Percentiles rank a stretch among this genome's conserved stretches.
phyloP scores from a whole-genome alignment of 805 yeast species.

The Lipomyces sp. region DNA sequence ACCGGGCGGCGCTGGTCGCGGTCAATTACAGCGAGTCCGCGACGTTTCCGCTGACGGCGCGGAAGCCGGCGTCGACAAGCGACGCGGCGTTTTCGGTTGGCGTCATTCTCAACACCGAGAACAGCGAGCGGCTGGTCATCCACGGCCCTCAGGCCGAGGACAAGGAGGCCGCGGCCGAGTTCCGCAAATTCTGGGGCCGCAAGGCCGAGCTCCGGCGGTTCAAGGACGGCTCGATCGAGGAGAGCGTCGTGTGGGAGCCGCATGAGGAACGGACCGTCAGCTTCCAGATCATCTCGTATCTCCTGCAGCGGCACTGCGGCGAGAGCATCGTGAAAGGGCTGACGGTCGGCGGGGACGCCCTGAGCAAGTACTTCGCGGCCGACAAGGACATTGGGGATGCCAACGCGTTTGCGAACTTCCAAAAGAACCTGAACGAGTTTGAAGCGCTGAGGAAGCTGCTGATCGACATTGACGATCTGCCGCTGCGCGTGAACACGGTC shows the following conservation, averaged over 20 bases:
- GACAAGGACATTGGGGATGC: constrained; percentile 38
- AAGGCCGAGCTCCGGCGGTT: constrained; percentile 84
- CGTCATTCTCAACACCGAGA: constrained; percentile 62
- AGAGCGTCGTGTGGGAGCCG: constrained; percentile 81
- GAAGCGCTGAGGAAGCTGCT: constrained; percentile 51
- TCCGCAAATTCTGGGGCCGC: constrained; percentile 85
- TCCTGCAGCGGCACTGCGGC: constrained; percentile 60
- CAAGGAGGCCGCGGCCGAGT: constrained; percentile 58
- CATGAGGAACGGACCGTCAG: constrained; percentile 49
- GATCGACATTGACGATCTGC: constrained; percentile 51
- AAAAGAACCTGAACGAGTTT: constrained; percentile 43
- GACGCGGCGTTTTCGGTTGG: constrained; percentile 47
- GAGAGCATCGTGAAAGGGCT: constrained; percentile 37
- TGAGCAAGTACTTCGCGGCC: constrained; percentile 37
- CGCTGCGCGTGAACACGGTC: constrained; percentile 67
- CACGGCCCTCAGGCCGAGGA: constrained; percentile 74
- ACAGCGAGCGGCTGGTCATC: constrained; percentile 76
- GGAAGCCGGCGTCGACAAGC: constrained; percentile 28
- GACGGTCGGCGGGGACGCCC: constrained; percentile 10
- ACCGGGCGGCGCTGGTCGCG: constrained; percentile 39
- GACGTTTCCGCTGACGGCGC: constrained; percentile 32
- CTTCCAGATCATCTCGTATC: constrained; percentile 59
- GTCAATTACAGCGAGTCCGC: constrained; percentile 37
- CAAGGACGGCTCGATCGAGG: constrained; percentile 85
- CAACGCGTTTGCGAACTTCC: constrained; percentile 29